Evolutionary conservation across 306 rosid genomes (phyloP), one percentile per base, ranked within the genome.

Genomic region (Casuarina cunninghamiana): DNA sequence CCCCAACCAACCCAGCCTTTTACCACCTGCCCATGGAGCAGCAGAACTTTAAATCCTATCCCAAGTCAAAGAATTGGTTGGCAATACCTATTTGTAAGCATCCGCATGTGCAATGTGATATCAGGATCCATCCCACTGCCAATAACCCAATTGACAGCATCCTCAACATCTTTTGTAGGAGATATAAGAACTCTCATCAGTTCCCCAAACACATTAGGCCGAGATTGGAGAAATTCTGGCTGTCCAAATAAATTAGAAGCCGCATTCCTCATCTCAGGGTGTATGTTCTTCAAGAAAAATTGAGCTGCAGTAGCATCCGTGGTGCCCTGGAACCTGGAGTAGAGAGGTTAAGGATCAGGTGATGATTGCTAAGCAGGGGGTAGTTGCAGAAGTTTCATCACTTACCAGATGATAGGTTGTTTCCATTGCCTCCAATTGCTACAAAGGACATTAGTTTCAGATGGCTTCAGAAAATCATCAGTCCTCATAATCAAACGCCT

Each of bases 141-240:
- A 72, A 92, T 84, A 84, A 86, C 97, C 90, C 97, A 93, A 75
- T 84, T 80, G 26, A 95, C 93, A 32, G 97, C 97, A 78, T 88
- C 92, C 81, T 95, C 90, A 3, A 95, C 90, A 62, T 86, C 94
- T 78, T 86, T 81, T 48, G 97, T 82, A 78, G 98, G 98, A 75
- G 92, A 85, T 79, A 95, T 85, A 78, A 95, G 97, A 80, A 87
- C 84, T 78, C 91, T 95, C 97, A 95, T 86, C 75, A 95, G 89
- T 88, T 95, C 97, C 82, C 97, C 98, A 85, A 89, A 95, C 45
- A 92, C 96, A 75, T 95, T 95, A 15, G 97, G 93, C 61, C 90
- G 90, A 48, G 92, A 88, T 70, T 87, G 85, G 69, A 87, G 88
- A 73, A 38, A 73, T 50, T 91, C 87, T 37, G 93, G 87, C 74